A percentile compares a stretch with the other conserved stretches of the same genome.
These are phyloP conservation scores for Metrosideros polymorpha DNA, from an alignment of 441 rosid species.

Conservation along the genomic window DNA sequence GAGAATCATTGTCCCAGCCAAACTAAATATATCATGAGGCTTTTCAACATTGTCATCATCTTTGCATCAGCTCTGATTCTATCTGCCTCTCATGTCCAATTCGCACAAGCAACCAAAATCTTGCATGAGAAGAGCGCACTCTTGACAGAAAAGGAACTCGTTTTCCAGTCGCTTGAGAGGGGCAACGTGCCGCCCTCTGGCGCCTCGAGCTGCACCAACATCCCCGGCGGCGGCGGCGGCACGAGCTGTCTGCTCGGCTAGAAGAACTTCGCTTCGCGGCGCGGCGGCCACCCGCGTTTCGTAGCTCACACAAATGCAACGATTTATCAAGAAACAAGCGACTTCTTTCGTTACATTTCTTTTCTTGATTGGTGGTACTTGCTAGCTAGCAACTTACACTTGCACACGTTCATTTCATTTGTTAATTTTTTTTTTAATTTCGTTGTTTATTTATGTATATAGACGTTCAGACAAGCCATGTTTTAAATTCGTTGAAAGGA, in stretches of 20 bases:
- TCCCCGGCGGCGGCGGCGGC: conserved; percentile 31
- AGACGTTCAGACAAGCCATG: not conserved
- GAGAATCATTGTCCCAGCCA: not conserved
- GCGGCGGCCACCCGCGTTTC: conserved; percentile 17
- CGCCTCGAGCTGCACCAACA: conserved; percentile 49
- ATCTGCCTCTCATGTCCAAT: conserved; percentile 10
- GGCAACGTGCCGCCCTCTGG: conserved; percentile 29
- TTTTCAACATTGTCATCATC: conserved; percentile 1
- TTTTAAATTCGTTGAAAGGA: not conserved
- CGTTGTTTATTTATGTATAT: not conserved
- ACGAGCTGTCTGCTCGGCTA: conserved; percentile 27
- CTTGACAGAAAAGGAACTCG: not conserved
- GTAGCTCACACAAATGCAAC: not conserved
- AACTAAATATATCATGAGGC: conserved; percentile 10
- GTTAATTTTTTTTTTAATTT: not conserved
- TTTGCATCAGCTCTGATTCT: conserved; percentile 12
- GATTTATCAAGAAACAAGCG: not conserved
- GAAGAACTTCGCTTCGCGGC: conserved; percentile 18
- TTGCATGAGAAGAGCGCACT: conserved; percentile 12
- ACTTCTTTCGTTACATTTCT: not conserved
- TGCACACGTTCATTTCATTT: not conserved
- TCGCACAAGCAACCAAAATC: conserved; percentile 20
- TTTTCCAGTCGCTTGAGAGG: conserved; percentile 36
- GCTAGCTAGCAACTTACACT: not conserved
- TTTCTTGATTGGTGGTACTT: not conserved